Conservation (phyloP, 768 basidiomycete genomes). For the Termitomyces sp. region DNA sequence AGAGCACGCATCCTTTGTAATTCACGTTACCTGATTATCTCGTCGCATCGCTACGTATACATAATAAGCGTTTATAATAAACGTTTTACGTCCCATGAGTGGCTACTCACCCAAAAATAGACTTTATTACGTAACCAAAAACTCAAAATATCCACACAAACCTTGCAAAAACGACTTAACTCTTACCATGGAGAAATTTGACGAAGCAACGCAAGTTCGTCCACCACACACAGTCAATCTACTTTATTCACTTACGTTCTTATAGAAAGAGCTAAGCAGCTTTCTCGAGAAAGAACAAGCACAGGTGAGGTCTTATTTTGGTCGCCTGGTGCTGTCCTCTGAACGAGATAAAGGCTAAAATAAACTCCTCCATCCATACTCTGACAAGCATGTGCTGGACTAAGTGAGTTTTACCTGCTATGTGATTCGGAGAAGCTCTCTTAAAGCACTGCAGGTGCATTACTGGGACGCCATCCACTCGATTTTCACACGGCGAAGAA, state of each 20-base stretch:
- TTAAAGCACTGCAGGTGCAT: constrained; percentile 54
- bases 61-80: neutral
- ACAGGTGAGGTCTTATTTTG: constrained; percentile 43
- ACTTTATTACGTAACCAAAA: constrained; percentile 11
- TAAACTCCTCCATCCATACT: constrained; percentile 67
- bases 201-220: constrained; percentile 70
- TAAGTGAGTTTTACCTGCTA: constrained; percentile 54
- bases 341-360: constrained; percentile 28
- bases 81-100: neutral
- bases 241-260: constrained; percentile 2
- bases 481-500: constrained; percentile 77
- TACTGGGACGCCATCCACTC: constrained; percentile 67
- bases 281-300: constrained; percentile 84
- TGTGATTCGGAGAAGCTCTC: neutral
- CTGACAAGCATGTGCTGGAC: constrained; percentile 89
- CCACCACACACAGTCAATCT: neutral
- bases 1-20: constrained; percentile 9
- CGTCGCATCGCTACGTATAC: constrained; percentile 10
- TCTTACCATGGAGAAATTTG: constrained; percentile 48
- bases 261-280: constrained; percentile 72
- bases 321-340: neutral
- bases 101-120: constrained; percentile 4
- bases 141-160: neutral
- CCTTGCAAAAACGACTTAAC: neutral
- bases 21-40: constrained; percentile 14